Conservation (phyloP, 129 eudicot species). For the Tagetes patula region DNA sequence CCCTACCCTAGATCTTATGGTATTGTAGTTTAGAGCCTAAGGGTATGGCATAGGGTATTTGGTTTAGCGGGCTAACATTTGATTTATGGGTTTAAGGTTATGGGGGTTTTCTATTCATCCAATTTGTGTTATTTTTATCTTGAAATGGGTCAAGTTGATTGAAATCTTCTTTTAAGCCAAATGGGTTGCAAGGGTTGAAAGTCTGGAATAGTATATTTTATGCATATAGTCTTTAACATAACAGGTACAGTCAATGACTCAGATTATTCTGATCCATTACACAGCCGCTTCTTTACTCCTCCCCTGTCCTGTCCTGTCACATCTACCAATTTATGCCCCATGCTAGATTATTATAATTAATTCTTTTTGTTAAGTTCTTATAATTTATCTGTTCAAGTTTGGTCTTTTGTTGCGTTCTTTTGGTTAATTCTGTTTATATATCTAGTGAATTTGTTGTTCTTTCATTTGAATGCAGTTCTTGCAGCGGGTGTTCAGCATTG, state of each 20-base stretch:
- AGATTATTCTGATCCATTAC: not conserved
- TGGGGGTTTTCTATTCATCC: not conserved
- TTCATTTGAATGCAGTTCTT: constrained; percentile 64
- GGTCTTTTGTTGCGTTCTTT: not conserved
- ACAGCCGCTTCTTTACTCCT: not conserved
- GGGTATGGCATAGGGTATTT: not conserved
- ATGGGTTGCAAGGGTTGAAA: too few relatives aligned
- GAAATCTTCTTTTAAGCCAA: too few relatives aligned
- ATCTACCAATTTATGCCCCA: not conserved
- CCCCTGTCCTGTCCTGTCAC: constrained; percentile 2
- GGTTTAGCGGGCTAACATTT: not conserved
- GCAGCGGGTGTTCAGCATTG: constrained; percentile 83
- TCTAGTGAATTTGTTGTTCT: not conserved
- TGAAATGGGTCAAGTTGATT: too few relatives aligned
- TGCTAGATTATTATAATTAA: not conserved
- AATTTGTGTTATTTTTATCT: too few relatives aligned
- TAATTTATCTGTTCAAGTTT: not conserved
- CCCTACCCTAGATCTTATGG: not conserved
- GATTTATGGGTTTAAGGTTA: not conserved
- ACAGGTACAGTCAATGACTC: too few relatives aligned
- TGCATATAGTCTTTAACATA: too few relatives aligned
- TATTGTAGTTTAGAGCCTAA: not conserved
- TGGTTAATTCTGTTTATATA: not conserved
- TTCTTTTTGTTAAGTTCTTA: not conserved
- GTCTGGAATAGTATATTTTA: too few relatives aligned